phyloP scores from a whole-genome alignment of 192 early-diverging fungal species.

The Coemansia biformis region DNA sequence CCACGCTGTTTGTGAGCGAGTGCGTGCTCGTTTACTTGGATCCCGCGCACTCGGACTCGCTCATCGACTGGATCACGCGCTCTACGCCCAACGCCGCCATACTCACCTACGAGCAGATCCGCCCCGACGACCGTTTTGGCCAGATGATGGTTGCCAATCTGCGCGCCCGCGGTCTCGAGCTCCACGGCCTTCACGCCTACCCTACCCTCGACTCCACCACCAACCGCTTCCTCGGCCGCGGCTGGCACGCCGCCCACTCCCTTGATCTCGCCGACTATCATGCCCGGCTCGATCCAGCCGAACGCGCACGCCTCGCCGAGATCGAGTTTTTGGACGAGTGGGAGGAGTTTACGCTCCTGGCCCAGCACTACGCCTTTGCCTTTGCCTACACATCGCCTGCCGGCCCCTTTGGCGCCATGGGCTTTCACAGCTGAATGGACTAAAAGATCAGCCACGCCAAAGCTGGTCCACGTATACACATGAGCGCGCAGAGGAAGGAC shows the following conservation, averaged over 20 bases:
- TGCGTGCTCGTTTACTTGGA: slow-evolving; percentile 89
- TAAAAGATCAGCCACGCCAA: too few species aligned
- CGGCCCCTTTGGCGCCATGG: slow-evolving; percentile 8
- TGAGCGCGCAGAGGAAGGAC: too few species aligned
- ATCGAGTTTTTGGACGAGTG: slow-evolving; percentile 89
- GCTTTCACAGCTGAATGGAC: too few species aligned
- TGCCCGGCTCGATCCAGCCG: slow-evolving; percentile 8
- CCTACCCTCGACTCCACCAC: slow-evolving; percentile 68
- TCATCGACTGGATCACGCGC: slow-evolving; percentile 67
- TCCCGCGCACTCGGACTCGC: slow-evolving; percentile 56
- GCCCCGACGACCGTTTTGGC: slow-evolving; percentile 87
- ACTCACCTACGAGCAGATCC: slow-evolving; percentile 87
- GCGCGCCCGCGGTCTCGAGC: slow-evolving; percentile 65
- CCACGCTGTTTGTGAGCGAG: slow-evolving; percentile 90
- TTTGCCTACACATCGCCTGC: slow-evolving; percentile 53
- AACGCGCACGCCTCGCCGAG: slow-evolving; percentile 54
- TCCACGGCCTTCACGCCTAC: slow-evolving; percentile 69
- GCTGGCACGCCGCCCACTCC: slow-evolving; percentile 57
- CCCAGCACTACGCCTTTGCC: slow-evolving; percentile 80
- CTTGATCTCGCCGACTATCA: slow-evolving; percentile 53
- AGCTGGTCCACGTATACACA: too few species aligned
- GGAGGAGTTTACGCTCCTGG: slow-evolving; percentile 83
- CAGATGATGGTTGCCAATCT: slow-evolving; percentile 87
- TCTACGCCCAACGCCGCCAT: slow-evolving; percentile 53
- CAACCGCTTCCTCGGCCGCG: slow-evolving; percentile 57